phyloP scores from a whole-genome alignment of 768 basidiomycete species.

The Tephrocybe sp. region DNA sequence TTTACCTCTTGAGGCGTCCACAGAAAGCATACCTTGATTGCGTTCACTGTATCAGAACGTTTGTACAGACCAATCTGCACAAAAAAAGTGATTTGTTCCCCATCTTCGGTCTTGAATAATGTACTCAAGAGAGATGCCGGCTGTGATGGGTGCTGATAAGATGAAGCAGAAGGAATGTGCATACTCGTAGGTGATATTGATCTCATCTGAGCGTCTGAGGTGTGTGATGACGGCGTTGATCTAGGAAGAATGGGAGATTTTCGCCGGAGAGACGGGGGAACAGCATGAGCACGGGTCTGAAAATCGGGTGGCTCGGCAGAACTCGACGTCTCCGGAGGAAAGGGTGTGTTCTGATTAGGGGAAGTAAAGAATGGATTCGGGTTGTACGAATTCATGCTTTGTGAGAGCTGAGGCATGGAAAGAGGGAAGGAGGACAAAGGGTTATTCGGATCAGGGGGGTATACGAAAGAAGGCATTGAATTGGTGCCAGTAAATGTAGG shows the following conservation, averaged over 20 bases:
- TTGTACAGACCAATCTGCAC: conserved; percentile 68
- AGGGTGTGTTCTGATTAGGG: not conserved
- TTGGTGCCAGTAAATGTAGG: not conserved
- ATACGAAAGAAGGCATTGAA: conserved; percentile 4
- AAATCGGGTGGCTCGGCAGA: not conserved
- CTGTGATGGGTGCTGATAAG: conserved; percentile 4
- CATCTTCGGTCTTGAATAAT: conserved; percentile 45
- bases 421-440: not conserved
- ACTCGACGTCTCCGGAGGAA: not conserved
- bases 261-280: conserved; percentile 17
- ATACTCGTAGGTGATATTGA: conserved; percentile 9
- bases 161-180: not conserved
- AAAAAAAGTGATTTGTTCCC: conserved; percentile 52
- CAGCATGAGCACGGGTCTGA: conserved; percentile 12
- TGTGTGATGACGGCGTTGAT: conserved; percentile 10
- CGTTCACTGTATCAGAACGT: conserved; percentile 45
- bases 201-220: conserved; percentile 9
- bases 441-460: not conserved
- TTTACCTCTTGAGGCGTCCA: not conserved
- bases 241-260: conserved; percentile 12
- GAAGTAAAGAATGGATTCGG: not conserved
- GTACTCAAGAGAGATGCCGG: conserved; percentile 18
- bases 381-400: conserved; percentile 1
- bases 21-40: conserved; percentile 57
- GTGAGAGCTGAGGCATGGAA: not conserved